Percentiles rank a stretch among this genome's conserved stretches.
Conservation (phyloP, 495 filamentous ascomycete species). For the Neurospora africana region DNA sequence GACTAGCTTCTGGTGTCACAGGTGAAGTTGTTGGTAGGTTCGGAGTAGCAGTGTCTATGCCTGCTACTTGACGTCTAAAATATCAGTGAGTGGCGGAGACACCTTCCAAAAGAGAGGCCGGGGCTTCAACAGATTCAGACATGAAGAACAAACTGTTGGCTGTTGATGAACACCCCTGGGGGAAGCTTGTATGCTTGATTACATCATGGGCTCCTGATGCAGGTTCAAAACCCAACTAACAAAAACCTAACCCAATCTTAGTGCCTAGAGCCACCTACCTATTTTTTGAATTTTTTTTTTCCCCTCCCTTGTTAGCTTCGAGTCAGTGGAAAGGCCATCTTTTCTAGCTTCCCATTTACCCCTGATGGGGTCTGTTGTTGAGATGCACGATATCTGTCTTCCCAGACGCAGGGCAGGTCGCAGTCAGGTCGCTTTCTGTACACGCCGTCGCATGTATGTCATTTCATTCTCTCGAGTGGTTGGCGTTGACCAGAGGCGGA, state of each 20-base stretch:
- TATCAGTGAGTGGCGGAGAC: not conserved
- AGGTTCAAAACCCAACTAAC: constrained; percentile 11
- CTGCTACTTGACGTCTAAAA: not conserved
- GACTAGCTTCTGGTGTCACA: not conserved
- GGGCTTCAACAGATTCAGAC: not conserved
- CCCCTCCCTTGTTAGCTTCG: not conserved
- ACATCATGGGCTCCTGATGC: constrained; percentile 18
- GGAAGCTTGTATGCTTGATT: constrained; percentile 13
- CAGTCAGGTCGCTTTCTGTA: not conserved
- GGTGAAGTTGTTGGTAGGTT: not conserved
- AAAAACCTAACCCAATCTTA: not conserved
- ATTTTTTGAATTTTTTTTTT: not conserved
- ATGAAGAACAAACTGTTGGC: not conserved
- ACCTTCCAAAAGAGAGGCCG: no score
- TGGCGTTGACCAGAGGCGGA: not conserved
- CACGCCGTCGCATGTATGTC: not conserved
- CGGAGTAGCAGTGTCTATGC: not conserved
- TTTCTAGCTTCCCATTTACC: not conserved
- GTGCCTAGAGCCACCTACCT: not conserved
- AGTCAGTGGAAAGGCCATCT: not conserved
- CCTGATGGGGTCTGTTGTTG: not conserved
- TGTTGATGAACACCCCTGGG: not conserved
- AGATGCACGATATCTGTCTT: not conserved
- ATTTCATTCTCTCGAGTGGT: not conserved
- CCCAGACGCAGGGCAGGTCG: not conserved